phyloP scores from a whole-genome alignment of 1,139 yeast genomes.

The Geotrichum phurueaensis region DNA sequence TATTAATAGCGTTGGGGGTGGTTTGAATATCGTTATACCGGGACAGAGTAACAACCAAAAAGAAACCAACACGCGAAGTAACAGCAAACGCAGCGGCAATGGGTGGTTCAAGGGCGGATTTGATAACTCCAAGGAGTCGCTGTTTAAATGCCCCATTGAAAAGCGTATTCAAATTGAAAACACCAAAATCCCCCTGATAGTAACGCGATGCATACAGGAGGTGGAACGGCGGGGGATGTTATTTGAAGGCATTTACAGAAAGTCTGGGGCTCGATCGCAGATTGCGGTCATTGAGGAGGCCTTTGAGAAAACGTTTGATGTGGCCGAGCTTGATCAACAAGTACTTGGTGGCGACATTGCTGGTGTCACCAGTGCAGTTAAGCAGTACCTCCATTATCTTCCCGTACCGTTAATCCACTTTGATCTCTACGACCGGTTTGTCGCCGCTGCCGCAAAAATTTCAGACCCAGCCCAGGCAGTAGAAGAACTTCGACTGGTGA shows the following conservation, averaged over 20 bases:
- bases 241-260: slow-evolving; percentile 82
- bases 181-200: slow-evolving; percentile 58
- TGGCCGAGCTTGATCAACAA: slow-evolving; percentile 33
- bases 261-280: slow-evolving; percentile 82
- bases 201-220: slow-evolving; percentile 64
- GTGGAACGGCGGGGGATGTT: slow-evolving; percentile 69
- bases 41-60: neutral
- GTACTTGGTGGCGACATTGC: slow-evolving; percentile 64
- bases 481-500: slow-evolving; percentile 22
- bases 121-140: neutral
- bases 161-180: slow-evolving; percentile 48
- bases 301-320: slow-evolving; percentile 33
- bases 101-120: too few species aligned
- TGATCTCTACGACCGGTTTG: slow-evolving; percentile 58
- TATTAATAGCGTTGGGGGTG: too few species aligned
- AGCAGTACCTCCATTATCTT: slow-evolving; percentile 74
- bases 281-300: slow-evolving; percentile 47
- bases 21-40: neutral
- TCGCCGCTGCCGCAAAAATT: slow-evolving; percentile 32
- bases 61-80: neutral
- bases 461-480: neutral
- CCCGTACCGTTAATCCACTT: slow-evolving; percentile 82
- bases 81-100: neutral
- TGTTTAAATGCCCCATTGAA: slow-evolving; percentile 27
- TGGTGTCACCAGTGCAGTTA: slow-evolving; percentile 79